phyloP scores from a whole-genome alignment of 106 monocot genomes.

The Dendrobium catenatum region DNA sequence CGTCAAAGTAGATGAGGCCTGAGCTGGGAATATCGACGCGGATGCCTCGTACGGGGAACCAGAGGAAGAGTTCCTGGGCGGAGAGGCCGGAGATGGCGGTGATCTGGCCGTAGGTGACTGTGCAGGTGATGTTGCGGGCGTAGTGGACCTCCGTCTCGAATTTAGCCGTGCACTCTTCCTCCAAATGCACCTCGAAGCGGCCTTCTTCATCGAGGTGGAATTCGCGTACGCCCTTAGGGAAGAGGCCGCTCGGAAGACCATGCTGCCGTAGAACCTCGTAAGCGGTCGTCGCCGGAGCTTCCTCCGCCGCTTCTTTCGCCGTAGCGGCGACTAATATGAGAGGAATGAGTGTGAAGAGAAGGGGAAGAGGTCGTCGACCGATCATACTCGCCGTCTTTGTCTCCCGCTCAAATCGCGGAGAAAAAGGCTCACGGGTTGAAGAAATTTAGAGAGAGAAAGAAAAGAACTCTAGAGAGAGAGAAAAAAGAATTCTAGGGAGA shows the following conservation, averaged over 20 bases:
- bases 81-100: slow-evolving; percentile 38
- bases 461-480: slow-evolving; percentile 5
- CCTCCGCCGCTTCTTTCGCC: slow-evolving; percentile 2
- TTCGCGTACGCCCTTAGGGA: slow-evolving; percentile 29
- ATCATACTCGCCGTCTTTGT: not conserved
- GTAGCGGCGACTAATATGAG: not conserved
- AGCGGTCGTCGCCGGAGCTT: slow-evolving; percentile 2
- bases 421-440: not conserved
- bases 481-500: slow-evolving; percentile 12
- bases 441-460: slow-evolving; percentile 14
- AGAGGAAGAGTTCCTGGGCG: slow-evolving; percentile 67
- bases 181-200: slow-evolving; percentile 26
- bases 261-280: slow-evolving; percentile 35
- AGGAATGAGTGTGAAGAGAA: not conserved
- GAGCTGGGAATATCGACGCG: slow-evolving; percentile 49
- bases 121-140: slow-evolving; percentile 31
- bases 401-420: not conserved
- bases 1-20: slow-evolving; percentile 64
- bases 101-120: slow-evolving; percentile 38
- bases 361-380: not conserved
- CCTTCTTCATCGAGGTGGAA: slow-evolving; percentile 27
- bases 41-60: slow-evolving; percentile 61
- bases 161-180: slow-evolving; percentile 40
- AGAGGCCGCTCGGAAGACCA: slow-evolving; percentile 40
- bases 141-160: slow-evolving; percentile 47